phyloP scores from a whole-genome alignment of 768 basidiomycete species.

The Sporobolomyces pararoseus region DNA sequence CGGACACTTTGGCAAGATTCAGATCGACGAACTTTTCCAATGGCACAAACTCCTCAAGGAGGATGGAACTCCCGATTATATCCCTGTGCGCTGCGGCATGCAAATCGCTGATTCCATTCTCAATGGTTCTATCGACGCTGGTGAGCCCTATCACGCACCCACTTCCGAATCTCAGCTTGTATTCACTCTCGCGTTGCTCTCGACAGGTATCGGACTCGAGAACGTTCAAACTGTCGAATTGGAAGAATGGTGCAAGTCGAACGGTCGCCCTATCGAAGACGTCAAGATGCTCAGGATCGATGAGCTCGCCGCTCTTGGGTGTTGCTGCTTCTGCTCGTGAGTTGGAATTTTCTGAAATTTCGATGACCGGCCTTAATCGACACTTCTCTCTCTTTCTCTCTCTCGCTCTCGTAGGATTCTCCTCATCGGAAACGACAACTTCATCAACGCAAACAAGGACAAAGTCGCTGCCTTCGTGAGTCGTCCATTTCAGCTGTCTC shows the following conservation, averaged over 20 bases:
- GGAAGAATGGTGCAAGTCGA: constrained; percentile 26
- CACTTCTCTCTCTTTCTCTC: background rate
- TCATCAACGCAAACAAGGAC: constrained; percentile 34
- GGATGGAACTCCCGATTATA: constrained; percentile 37
- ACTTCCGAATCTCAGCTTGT: background rate
- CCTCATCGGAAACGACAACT: constrained; percentile 39
- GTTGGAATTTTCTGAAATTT: background rate
- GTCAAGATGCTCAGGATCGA: constrained; percentile 45
- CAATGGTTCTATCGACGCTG: constrained; percentile 43
- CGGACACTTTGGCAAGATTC: constrained; percentile 36
- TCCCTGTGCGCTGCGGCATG: constrained; percentile 45
- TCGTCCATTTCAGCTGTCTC: background rate
- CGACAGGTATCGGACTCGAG: constrained; percentile 41
- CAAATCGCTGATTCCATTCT: constrained; percentile 43
- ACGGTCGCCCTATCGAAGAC: constrained; percentile 40
- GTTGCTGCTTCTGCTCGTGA: constrained; percentile 43
- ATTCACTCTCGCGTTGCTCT: background rate
- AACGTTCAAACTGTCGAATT: constrained; percentile 44
- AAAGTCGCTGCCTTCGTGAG: constrained; percentile 41
- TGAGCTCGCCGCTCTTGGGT: constrained; percentile 42
- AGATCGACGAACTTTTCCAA: constrained; percentile 43
- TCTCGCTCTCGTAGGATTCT: constrained; percentile 1
- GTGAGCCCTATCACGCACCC: background rate
- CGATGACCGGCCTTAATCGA: background rate
- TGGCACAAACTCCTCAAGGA: constrained; percentile 35